Evolutionary conservation across 2,329 filamentous ascomycete genomes (phyloP).

Genomic region (Neocatenulostroma microsporum): DNA sequence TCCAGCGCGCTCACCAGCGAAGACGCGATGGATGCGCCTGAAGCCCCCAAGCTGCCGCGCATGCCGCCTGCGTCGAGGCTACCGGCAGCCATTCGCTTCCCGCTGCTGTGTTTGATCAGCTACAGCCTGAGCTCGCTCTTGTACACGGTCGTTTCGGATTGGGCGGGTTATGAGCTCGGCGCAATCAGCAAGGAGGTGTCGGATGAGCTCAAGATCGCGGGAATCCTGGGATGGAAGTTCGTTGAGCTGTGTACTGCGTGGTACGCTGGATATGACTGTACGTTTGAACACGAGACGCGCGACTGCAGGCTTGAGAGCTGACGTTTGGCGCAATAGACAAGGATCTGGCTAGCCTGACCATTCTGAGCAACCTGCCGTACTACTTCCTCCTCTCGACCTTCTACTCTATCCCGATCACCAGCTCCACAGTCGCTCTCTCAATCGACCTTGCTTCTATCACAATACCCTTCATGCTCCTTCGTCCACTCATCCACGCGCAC

Average conservation of each 20-base stretch:
- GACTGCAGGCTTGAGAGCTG: too few species aligned
- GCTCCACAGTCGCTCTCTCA: slow-evolving; percentile 53
- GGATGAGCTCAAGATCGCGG: slow-evolving; percentile 53
- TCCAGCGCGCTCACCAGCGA: slow-evolving; percentile 8
- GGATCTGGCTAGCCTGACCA: slow-evolving; percentile 38
- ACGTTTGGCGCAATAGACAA: too few species aligned
- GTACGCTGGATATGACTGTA: slow-evolving; percentile 65
- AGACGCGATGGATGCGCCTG: slow-evolving; percentile 5
- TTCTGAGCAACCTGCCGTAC: slow-evolving; percentile 67
- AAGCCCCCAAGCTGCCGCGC: slow-evolving; percentile 7
- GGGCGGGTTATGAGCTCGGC: slow-evolving; percentile 59
- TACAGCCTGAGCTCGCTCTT: slow-evolving; percentile 57
- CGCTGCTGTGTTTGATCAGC: slow-evolving; percentile 43
- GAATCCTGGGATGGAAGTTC: slow-evolving; percentile 50
- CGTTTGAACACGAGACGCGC: too few species aligned
- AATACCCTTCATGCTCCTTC: slow-evolving; percentile 67
- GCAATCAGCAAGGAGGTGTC: slow-evolving; percentile 57
- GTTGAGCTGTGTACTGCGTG: slow-evolving; percentile 65
- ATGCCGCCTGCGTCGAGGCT: slow-evolving; percentile 6
- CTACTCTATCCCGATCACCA: slow-evolving; percentile 59
- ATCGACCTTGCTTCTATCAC: slow-evolving; percentile 64
- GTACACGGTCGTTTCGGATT: slow-evolving; percentile 54
- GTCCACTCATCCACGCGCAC: slow-evolving; percentile 59
- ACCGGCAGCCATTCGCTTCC: slow-evolving; percentile 32
- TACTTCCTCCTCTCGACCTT: slow-evolving; percentile 70